Percentiles rank a stretch among this genome's conserved stretches.
These are phyloP conservation scores for Theobroma cacao DNA, from an alignment of 345 rosid genomes.

Conservation along the genomic window DNA sequence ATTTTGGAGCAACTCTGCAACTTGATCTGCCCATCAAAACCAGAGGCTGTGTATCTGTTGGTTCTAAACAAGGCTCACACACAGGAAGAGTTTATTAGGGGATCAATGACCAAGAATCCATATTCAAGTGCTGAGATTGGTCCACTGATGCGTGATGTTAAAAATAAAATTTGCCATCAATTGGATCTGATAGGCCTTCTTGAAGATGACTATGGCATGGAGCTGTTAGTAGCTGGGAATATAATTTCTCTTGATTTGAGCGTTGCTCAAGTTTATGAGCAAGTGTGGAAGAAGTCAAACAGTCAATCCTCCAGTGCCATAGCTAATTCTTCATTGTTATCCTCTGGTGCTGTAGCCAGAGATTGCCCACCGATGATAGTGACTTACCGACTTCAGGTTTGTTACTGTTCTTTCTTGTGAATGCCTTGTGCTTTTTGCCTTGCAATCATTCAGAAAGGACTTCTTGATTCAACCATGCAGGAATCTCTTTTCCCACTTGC, in stretches of 20 bases:
- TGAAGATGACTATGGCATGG: conserved; percentile 98
- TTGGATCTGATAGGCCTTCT: conserved; percentile 82
- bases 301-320: conserved; percentile 62
- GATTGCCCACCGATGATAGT: conserved; percentile 95
- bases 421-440: not conserved
- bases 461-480: not conserved
- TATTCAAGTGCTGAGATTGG: conserved; percentile 97
- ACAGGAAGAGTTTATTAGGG: conserved; percentile 96
- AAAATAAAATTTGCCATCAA: conserved; percentile 94
- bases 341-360: conserved; percentile 59
- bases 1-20: conserved; percentile 98
- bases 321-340: conserved; percentile 54
- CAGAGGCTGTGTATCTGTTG: conserved; percentile 85
- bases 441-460: not conserved
- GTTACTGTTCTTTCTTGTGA: conserved; percentile 5
- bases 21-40: conserved; percentile 96
- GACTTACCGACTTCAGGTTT: conserved; percentile 98
- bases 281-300: conserved; percentile 95
- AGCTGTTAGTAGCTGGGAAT: conserved; percentile 94
- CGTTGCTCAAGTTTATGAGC: conserved; percentile 96
- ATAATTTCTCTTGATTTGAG: conserved; percentile 96
- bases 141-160: conserved; percentile 98
- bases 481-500: not conserved
- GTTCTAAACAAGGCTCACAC: conserved; percentile 94
- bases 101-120: conserved; percentile 98